Evolutionary conservation across 495 filamentous ascomycete genomes (phyloP).

Genomic region (Penicilliopsis zonata): DNA sequence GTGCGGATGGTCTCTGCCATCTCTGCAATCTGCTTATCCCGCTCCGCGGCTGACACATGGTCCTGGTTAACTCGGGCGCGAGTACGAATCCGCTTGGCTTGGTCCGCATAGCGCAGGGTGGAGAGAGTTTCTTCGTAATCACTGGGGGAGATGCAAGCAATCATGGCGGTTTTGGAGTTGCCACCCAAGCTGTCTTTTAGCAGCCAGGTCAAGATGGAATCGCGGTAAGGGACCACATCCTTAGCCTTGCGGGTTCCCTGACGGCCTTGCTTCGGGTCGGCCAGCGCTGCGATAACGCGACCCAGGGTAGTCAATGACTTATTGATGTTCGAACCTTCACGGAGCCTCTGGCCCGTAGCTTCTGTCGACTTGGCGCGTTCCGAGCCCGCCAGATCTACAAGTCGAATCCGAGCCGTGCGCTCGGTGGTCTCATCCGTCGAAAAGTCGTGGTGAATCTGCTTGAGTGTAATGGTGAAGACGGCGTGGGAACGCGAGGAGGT

Average conservation of each 20-base stretch:
- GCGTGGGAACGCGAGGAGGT: constrained; percentile 89
- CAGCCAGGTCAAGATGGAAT: constrained; percentile 95
- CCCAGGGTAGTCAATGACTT: constrained; percentile 94
- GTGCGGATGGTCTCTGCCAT: constrained; percentile 88
- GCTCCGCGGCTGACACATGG: constrained; percentile 69
- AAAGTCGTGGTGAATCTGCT: constrained; percentile 92
- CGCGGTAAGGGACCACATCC: constrained; percentile 82
- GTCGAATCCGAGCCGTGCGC: constrained; percentile 79
- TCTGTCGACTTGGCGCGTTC: constrained; percentile 94
- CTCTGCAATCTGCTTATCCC: constrained; percentile 82
- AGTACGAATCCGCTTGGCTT: constrained; percentile 96
- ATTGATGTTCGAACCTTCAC: constrained; percentile 97
- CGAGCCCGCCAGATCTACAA: constrained; percentile 91
- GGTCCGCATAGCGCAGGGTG: constrained; percentile 92
- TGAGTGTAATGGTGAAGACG: constrained; percentile 95
- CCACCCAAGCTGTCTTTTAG: constrained; percentile 91
- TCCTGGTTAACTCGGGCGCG: constrained; percentile 94
- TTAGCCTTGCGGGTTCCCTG: constrained; percentile 40
- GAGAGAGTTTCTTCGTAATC: constrained; percentile 97
- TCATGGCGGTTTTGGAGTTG: constrained; percentile 98
- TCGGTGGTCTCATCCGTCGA: constrained; percentile 93
- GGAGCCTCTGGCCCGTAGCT: constrained; percentile 78
- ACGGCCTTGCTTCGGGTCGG: constrained; percentile 59
- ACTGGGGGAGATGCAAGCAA: constrained; percentile 86
- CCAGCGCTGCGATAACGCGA: constrained; percentile 91